These are phyloP conservation scores for Suillus hirtellus DNA, from an alignment of 768 basidiomycete genomes.

Conservation along the genomic window DNA sequence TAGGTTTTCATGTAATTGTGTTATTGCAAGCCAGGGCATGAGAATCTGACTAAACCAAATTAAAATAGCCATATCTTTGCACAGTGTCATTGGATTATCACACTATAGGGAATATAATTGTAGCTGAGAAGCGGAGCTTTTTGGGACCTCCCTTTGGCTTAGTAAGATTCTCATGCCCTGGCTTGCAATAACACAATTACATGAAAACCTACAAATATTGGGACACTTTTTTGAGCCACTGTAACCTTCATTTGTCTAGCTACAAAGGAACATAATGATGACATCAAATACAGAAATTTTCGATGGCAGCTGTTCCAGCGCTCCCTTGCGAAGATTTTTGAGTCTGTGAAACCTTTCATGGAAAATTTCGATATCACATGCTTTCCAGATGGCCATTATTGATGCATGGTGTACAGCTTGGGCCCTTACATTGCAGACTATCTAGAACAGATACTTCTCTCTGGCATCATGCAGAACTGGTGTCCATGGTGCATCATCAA, in stretches of 20 bases:
- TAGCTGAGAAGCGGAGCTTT: too few relatives aligned
- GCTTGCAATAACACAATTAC: too few relatives aligned
- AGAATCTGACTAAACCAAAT: too few relatives aligned
- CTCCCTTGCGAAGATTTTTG: slow-evolving; percentile 28
- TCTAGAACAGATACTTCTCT: slow-evolving; percentile 36
- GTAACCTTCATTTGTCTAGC: neutral
- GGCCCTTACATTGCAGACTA: slow-evolving; percentile 43
- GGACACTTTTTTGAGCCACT: too few relatives aligned
- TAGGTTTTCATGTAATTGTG: too few relatives aligned
- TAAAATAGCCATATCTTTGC: too few relatives aligned
- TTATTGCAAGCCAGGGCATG: too few relatives aligned
- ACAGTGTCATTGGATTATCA: too few relatives aligned
- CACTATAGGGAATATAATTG: too few relatives aligned
- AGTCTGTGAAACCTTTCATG: slow-evolving; percentile 28
- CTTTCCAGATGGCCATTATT: slow-evolving; percentile 34
- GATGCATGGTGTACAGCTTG: slow-evolving; percentile 31
- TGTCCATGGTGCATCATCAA: slow-evolving; percentile 33
- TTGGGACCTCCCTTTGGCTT: too few relatives aligned
- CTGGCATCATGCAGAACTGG: slow-evolving; percentile 37
- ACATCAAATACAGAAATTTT: slow-evolving; percentile 19
- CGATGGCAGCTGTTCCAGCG: slow-evolving; percentile 32
- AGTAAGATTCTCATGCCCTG: too few relatives aligned
- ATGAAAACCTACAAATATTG: too few relatives aligned
- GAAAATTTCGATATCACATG: slow-evolving; percentile 21
- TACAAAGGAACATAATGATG: neutral